Percentiles rank a stretch among this genome's conserved stretches.
Conservation (phyloP, 768 basidiomycete species). For the Rhizopogon vinicolor region DNA sequence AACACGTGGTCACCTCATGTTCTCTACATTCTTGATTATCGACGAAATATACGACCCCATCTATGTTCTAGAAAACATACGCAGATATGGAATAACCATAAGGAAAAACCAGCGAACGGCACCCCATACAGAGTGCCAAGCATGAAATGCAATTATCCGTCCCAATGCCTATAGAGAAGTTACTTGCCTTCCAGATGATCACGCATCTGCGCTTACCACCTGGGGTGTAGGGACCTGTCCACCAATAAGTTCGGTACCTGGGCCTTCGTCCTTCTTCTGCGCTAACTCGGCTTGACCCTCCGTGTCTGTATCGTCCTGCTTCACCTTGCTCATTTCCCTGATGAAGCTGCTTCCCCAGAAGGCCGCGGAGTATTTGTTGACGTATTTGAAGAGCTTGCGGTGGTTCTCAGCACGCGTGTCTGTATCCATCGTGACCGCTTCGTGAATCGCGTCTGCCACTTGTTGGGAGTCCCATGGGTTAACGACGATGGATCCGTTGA, state of each 20-base stretch:
- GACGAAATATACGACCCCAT: conserved; percentile 9
- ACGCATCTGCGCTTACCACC: conserved; percentile 31
- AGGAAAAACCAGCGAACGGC: conserved; percentile 30
- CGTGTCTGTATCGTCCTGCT: conserved; percentile 31
- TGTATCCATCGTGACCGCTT: conserved; percentile 86
- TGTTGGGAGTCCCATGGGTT: conserved; percentile 99
- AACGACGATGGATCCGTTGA: conserved; percentile 95
- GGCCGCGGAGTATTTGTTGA: conserved; percentile 89
- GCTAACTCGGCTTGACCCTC: conserved; percentile 31
- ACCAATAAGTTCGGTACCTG: conserved; percentile 35
- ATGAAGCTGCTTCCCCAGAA: conserved; percentile 94
- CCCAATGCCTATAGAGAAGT: conserved; percentile 26
- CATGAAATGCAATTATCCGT: conserved; percentile 21
- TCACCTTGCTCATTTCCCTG: conserved; percentile 70
- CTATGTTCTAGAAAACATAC: conserved; percentile 25
- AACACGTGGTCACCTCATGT: conserved; percentile 1
- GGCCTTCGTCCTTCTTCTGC: conserved; percentile 30
- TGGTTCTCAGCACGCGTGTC: conserved; percentile 88
- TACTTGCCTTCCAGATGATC: conserved; percentile 24
- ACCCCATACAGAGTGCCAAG: conserved; percentile 11
- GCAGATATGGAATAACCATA: conserved; percentile 35
- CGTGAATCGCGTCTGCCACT: conserved; percentile 95
- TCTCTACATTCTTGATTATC: not conserved
- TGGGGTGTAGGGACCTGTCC: conserved; percentile 30
- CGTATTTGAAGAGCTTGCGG: conserved; percentile 93